Base-by-base conservation (phyloP, 345 rosid species). In the Angophora floribunda region DNA sequence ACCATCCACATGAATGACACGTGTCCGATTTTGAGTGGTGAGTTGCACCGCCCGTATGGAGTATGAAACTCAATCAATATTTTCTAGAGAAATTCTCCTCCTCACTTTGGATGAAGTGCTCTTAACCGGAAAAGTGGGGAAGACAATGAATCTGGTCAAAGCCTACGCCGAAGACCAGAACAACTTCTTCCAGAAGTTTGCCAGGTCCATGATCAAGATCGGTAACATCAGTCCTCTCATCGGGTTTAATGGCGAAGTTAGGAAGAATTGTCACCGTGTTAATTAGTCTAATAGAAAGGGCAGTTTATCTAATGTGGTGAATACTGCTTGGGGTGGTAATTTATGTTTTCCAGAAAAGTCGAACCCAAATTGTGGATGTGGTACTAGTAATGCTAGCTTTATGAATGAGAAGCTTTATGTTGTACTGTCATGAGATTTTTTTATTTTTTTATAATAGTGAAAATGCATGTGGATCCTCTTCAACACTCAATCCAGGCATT, bases 151-250 rank as follows among this genome's bases (percentile, higher is more conserved):
- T 51, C 79, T 95, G 87, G 95, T 96, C 61, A 92, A 92, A 90
- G 89, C 89, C 19, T 97, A 90, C 65, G 96, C 96, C 1, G 90
- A 88, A 55, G 92, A 94, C 14, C 94, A 93, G 59, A 89, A 84
- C 22, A 79, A 91, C 49, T 97, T 97, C 91, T 92, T 95, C 86
- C 19, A 90, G 7, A 96, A 94, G 85, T 96, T 97, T 87, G 95
- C 94, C 26, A 90, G 89, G 80, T 95, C 99, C 19, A 96, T 96
- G 99, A 65, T 97, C n/a, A 96, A 94, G 88, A 94, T 97, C 98
- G 96, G 98, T 12, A 95, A 91, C 75, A 91, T 95, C 52, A 91
- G 90, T 55, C 92, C 95, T 78, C 94, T 96, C 61, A 93, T 95
- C 47, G 97, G 97, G 50, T 87, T 86, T 50, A 90, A 88, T 13